phyloP scores from a whole-genome alignment of 2,329 filamentous ascomycete genomes.

The Magnaporthiopsis poae region DNA sequence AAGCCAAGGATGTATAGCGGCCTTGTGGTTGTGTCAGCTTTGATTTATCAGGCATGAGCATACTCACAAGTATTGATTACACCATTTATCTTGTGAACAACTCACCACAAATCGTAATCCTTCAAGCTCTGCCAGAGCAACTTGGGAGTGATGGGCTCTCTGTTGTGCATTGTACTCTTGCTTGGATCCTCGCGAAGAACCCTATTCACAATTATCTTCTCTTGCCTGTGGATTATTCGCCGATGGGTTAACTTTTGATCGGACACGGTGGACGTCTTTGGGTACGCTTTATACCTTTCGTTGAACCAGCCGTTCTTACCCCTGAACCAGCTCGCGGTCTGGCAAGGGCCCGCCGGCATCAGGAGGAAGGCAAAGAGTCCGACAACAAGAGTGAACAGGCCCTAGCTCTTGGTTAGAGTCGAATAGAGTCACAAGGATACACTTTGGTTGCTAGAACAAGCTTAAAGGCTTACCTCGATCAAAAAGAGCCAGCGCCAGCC shows the following conservation, averaged over 20 bases:
- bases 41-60: background rate
- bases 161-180: conserved; percentile 52
- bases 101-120: conserved; percentile 22
- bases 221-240: conserved; percentile 29
- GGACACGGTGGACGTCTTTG: background rate
- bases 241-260: background rate
- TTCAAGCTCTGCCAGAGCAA: conserved; percentile 41
- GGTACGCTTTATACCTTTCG: conserved; percentile 25
- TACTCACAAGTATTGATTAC: too few relatives aligned
- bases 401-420: conserved; percentile 17
- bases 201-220: conserved; percentile 52
- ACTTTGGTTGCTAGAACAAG: conserved; percentile 9
- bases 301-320: conserved; percentile 50
- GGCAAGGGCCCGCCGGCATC: conserved; percentile 42
- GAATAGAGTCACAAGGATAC: background rate
- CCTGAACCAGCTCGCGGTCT: conserved; percentile 45
- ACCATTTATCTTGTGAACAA: background rate
- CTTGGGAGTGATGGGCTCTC: conserved; percentile 41
- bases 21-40: conserved; percentile 16
- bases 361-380: conserved; percentile 44
- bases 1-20: conserved; percentile 45
- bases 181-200: conserved; percentile 48
- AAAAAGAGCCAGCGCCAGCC: conserved; percentile 45
- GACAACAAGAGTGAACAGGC: conserved; percentile 33
- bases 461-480: conserved; percentile 32